Evolutionary conservation across 2,329 filamentous ascomycete genomes (phyloP).

Genomic region (Scytalidium lignicola): DNA sequence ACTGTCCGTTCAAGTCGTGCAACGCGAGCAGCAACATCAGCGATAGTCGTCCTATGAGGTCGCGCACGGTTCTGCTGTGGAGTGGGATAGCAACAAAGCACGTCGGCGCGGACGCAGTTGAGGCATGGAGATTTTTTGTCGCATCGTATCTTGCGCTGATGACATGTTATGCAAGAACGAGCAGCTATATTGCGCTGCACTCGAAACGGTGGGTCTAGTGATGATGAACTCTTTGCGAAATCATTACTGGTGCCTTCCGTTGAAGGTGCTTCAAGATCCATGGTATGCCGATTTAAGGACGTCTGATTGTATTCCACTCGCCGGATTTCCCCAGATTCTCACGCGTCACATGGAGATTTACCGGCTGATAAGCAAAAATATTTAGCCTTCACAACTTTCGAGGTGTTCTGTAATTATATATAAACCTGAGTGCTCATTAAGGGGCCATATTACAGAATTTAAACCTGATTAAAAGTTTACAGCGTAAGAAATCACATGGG

Average conservation of each 20-base stretch:
- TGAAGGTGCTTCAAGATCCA: neutral
- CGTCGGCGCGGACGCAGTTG: neutral
- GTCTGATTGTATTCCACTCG: too few species aligned
- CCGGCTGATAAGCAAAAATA: too few species aligned
- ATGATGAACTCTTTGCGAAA: neutral
- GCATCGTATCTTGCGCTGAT: constrained; percentile 1
- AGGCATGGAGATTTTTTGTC: constrained; percentile 1
- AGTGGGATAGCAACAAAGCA: constrained; percentile 1
- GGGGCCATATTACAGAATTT: too few species aligned
- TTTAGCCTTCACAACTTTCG: too few species aligned
- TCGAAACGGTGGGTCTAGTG: neutral
- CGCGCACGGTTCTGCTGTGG: neutral
- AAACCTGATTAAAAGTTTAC: too few species aligned
- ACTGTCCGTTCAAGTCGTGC: constrained; percentile 5
- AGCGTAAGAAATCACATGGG: too few species aligned
- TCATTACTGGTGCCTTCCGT: neutral
- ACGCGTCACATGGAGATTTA: too few species aligned
- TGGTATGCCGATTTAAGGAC: too few species aligned
- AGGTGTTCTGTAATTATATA: too few species aligned
- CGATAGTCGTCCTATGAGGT: constrained; percentile 5
- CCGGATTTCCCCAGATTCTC: too few species aligned
- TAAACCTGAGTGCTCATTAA: too few species aligned
- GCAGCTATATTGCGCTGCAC: neutral
- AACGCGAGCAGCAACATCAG: constrained; percentile 3
- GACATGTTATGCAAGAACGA: constrained; percentile 1